Percentiles rank a stretch among this genome's conserved stretches.
Conservation (phyloP, 495 filamentous ascomycete genomes). For the Daldinia bambusicola region DNA sequence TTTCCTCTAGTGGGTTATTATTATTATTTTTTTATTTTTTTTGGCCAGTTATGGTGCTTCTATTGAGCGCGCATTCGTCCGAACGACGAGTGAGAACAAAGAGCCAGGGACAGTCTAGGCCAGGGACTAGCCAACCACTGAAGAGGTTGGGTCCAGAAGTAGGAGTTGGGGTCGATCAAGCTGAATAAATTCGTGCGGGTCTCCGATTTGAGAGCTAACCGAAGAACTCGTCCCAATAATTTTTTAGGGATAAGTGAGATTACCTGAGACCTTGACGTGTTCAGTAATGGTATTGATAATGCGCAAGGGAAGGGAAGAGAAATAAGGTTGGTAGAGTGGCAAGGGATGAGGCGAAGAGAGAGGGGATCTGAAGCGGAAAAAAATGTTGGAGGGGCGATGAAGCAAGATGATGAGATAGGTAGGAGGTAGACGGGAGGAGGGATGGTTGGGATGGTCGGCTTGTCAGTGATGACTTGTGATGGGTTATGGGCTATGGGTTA, state of each 20-base stretch:
- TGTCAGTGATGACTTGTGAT: conserved; percentile 43
- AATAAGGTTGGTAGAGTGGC: conserved; percentile 18
- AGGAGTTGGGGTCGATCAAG: conserved; percentile 48
- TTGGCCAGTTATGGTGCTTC: conserved; percentile 43
- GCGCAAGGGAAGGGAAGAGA: conserved; percentile 16
- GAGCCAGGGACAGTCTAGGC: conserved; percentile 43
- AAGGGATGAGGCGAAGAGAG: conserved; percentile 34
- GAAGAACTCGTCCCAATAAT: conserved; percentile 23
- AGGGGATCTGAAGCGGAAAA: conserved; percentile 18
- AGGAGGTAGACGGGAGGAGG: conserved; percentile 39
- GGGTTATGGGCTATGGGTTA: conserved; percentile 16
- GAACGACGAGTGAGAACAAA: conserved; percentile 46
- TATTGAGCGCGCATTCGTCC: conserved; percentile 44
- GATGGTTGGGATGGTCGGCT: conserved; percentile 42
- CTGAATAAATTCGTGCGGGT: conserved; percentile 42
- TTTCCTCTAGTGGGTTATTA: conserved; percentile 8
- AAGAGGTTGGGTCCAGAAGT: conserved; percentile 45
- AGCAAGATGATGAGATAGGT: conserved; percentile 47
- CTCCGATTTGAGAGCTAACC: conserved; percentile 29
- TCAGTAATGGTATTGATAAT: conserved; percentile 21
- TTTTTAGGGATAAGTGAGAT: conserved; percentile 16
- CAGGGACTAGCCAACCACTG: conserved; percentile 49
- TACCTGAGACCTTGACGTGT: conserved; percentile 12
- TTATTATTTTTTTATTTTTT: too few relatives aligned
- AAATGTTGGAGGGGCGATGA: conserved; percentile 42